A percentile compares a stretch with the other conserved stretches of the same genome.
Conservation (phyloP, 2,329 filamentous ascomycete species). For the Pseudogymnoascus sp. region DNA sequence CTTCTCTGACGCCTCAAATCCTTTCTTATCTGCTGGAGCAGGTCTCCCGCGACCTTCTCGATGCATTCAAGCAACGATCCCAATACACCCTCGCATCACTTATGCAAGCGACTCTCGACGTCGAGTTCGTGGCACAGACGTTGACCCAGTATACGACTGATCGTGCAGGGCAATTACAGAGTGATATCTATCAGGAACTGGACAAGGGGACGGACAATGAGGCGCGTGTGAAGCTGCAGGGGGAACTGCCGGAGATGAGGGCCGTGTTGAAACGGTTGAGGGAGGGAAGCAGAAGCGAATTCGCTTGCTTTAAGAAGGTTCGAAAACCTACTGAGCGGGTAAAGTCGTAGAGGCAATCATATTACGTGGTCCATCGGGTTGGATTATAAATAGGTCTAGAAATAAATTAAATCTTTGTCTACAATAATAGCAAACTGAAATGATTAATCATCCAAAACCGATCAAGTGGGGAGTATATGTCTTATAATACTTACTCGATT, state of each 20-base stretch:
- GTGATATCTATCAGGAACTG: slow-evolving; percentile 84
- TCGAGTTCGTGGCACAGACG: slow-evolving; percentile 94
- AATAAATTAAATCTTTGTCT: slow-evolving; percentile 1
- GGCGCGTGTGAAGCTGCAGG: slow-evolving; percentile 71
- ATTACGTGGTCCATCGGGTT: neutral
- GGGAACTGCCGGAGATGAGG: slow-evolving; percentile 84
- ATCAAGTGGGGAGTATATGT: too few species aligned
- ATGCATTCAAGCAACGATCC: slow-evolving; percentile 62
- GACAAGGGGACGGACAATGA: slow-evolving; percentile 86
- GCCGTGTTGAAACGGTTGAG: slow-evolving; percentile 76
- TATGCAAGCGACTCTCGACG: slow-evolving; percentile 95
- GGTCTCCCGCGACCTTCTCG: slow-evolving; percentile 71
- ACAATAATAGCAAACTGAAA: neutral
- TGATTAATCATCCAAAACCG: too few species aligned
- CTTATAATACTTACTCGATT: too few species aligned
- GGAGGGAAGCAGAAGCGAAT: slow-evolving; percentile 77
- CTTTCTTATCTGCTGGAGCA: slow-evolving; percentile 83
- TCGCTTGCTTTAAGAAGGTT: slow-evolving; percentile 71
- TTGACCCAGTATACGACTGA: slow-evolving; percentile 85
- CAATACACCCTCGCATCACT: slow-evolving; percentile 72
- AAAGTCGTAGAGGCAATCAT: neutral
- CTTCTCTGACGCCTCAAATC: slow-evolving; percentile 71
- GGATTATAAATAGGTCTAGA: neutral
- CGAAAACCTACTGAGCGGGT: slow-evolving; percentile 18
- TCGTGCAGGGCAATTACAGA: slow-evolving; percentile 72